These are phyloP conservation scores for Penicillium soppii DNA, from an alignment of 495 filamentous ascomycete species.

Conservation along the genomic window DNA sequence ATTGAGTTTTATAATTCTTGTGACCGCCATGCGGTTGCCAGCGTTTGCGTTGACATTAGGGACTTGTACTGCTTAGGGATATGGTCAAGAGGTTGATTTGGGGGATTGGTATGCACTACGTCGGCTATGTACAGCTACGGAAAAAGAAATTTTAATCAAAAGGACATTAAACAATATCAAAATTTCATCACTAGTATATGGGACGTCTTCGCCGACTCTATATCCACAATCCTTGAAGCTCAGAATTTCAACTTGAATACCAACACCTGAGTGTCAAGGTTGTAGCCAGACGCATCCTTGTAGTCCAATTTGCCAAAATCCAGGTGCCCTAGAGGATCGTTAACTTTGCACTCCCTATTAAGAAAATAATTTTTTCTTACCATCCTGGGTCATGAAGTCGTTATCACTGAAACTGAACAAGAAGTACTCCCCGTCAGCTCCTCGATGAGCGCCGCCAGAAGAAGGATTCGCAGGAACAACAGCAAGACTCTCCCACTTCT, in stretches of 20 bases:
- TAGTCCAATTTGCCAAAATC: slow-evolving; percentile 62
- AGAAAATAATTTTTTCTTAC: slow-evolving; percentile 33
- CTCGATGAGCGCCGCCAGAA: slow-evolving; percentile 13
- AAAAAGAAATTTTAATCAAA: no score
- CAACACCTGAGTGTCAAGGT: slow-evolving; percentile 67
- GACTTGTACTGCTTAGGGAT: no score
- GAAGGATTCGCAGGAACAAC: slow-evolving; percentile 58
- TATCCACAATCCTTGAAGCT: background rate
- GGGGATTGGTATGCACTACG: no score
- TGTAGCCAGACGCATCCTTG: slow-evolving; percentile 60
- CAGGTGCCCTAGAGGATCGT: slow-evolving; percentile 48
- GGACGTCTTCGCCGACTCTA: no score
- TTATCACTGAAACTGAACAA: slow-evolving; percentile 72
- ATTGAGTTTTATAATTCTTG: background rate
- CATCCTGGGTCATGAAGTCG: slow-evolving; percentile 79
- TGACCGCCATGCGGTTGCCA: background rate
- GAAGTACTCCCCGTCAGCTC: slow-evolving; percentile 58
- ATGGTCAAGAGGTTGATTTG: no score
- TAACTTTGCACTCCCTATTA: no score
- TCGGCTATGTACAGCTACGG: no score
- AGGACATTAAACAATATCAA: no score
- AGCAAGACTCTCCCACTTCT: slow-evolving; percentile 80
- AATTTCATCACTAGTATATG: no score
- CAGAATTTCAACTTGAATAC: slow-evolving; percentile 67
- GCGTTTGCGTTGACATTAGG: no score